Base-by-base conservation (phyloP, 1,284 basidiomycete genomes). In the Ustilago hordei region DNA sequence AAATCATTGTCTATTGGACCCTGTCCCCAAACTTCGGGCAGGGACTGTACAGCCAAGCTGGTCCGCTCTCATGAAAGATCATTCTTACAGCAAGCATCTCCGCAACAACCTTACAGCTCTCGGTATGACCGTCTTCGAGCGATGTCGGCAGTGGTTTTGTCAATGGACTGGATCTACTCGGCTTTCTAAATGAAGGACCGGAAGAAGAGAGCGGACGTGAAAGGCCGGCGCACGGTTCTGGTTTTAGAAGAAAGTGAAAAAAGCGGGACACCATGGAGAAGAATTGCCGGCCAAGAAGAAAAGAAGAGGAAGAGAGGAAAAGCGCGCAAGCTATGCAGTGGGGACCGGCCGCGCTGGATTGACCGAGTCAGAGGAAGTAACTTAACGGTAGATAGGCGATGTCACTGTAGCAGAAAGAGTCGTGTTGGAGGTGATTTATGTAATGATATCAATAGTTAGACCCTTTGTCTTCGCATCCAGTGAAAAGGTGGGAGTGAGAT, bases 191-290 rank as follows among this genome's bases (percentile, higher is more conserved):
- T 23, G 23, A 23, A 23, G 23, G 23, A 23, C 23, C 23, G 2
- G 2, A 23, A 23, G 23, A 23, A 23, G 43, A 19, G 43, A 31
- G 43, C 32, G 32, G 45, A 34, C 57, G 47, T 59, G 57, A 48
- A 60, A 60, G 41, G 15, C 8, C n/a, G 17, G 53, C 53, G 60
- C 60, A 62, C 60, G 60, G 60, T 55, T 55, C 50, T 43, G 31
- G 9, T 62, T 62, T 55, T 38, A 55, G 60, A 62, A 62, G 60
- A 62, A 23, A 62, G 31, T 57, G 28, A 43, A 39, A 41, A 55
- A n/a, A 13, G 11, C 31, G 9, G 19, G 23, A 15, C 12, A 41
- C 17, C 28, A 23, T 15, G 34, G 35, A 28, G 19, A 19, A 38
- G 53, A 32, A 55, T 55, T 55, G 11, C 34, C 53, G 34, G 53